A percentile compares a stretch with the other conserved stretches of the same genome.
These are phyloP conservation scores for Pisolithus microcarpus DNA, from an alignment of 768 basidiomycete genomes.

Conservation along the genomic window DNA sequence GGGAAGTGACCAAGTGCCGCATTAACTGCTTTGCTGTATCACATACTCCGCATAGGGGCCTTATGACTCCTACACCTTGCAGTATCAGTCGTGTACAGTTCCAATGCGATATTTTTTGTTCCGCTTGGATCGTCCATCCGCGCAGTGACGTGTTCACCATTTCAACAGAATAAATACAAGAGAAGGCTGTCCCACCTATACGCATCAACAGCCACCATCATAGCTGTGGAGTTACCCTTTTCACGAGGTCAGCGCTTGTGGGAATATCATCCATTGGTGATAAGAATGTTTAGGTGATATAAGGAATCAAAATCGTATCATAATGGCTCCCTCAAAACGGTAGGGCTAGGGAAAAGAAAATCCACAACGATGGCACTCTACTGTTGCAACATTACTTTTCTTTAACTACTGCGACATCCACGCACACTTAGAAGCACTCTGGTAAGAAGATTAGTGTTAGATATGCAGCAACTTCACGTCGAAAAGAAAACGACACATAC, in stretches of 20 bases:
- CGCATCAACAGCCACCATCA: neutral
- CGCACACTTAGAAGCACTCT: constrained; percentile 21
- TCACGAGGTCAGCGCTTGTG: too few species aligned
- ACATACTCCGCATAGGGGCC: too few species aligned
- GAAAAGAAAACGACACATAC: constrained; percentile 32
- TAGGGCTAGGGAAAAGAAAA: neutral
- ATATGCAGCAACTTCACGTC: neutral
- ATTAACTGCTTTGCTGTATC: too few species aligned
- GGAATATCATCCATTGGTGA: neutral
- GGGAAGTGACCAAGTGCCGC: too few species aligned
- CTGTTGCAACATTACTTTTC: constrained; percentile 14
- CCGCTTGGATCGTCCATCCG: too few species aligned
- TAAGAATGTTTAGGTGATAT: neutral
- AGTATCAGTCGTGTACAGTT: too few species aligned
- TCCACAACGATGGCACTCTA: constrained; percentile 21
- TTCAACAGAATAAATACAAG: too few species aligned
- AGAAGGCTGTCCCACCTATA: too few species aligned
- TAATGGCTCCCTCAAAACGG: neutral
- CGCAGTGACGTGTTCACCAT: too few species aligned
- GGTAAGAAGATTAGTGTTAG: neutral
- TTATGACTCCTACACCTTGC: too few species aligned
- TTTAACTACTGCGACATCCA: constrained; percentile 13
- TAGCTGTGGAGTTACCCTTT: neutral
- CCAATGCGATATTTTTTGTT: too few species aligned
- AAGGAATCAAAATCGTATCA: neutral